phyloP scores from a whole-genome alignment of 1,284 basidiomycete genomes.

The Ganoderma resinaceum region DNA sequence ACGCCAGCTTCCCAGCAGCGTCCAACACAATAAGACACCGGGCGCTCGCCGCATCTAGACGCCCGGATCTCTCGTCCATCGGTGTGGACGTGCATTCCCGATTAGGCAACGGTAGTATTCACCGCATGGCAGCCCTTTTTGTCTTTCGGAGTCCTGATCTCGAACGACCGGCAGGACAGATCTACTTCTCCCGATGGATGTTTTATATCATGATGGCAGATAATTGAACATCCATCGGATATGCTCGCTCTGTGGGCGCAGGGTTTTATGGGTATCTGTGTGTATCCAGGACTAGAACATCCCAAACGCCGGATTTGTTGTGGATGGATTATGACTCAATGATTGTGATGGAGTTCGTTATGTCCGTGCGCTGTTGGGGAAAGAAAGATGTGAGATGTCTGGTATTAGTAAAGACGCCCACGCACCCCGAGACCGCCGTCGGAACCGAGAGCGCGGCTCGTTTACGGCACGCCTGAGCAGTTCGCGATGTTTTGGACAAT shows the following conservation, averaged over 20 bases:
- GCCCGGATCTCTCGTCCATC: background rate
- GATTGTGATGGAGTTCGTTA: background rate
- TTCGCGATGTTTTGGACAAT: conserved; percentile 2
- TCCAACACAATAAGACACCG: conserved; percentile 17
- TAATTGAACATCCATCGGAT: background rate
- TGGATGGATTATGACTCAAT: background rate
- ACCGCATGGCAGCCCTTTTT: conserved; percentile 18
- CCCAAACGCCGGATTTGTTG: background rate
- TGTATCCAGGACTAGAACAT: background rate
- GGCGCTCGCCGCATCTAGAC: background rate
- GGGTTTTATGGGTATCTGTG: background rate
- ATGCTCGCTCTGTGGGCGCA: conserved; percentile 11
- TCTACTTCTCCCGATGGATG: background rate
- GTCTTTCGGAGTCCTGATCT: conserved; percentile 21
- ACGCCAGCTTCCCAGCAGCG: conserved; percentile 8
- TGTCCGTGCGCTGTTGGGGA: background rate
- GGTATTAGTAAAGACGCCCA: background rate
- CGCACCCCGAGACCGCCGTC: background rate
- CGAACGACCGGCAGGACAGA: background rate
- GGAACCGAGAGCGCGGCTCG: background rate
- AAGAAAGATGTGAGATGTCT: background rate
- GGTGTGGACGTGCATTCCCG: conserved; percentile 8
- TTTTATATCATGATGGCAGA: background rate
- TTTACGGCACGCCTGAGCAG: background rate
- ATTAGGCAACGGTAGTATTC: conserved; percentile 23